These are phyloP conservation scores for Jamesozyma spencerorum DNA, from an alignment of 805 yeast species.

Conservation along the genomic window DNA sequence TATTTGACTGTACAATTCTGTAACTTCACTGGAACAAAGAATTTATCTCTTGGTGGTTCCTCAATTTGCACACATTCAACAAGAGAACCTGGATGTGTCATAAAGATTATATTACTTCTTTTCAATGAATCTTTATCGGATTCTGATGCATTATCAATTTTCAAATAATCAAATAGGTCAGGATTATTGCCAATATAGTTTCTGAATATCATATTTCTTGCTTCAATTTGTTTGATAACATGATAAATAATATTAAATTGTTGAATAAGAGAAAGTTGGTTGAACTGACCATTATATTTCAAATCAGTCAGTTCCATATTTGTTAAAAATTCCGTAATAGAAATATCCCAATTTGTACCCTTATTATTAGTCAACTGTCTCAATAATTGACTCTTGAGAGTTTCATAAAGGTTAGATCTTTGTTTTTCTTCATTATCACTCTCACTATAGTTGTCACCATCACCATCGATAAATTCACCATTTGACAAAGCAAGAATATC, in stretches of 20 bases:
- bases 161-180: conserved; percentile 22
- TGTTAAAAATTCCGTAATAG: conserved; percentile 15
- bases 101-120: conserved; percentile 9
- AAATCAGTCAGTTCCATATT: background rate
- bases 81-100: conserved; percentile 19
- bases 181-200: conserved; percentile 23
- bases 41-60: conserved; percentile 1
- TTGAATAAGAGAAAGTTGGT: conserved; percentile 10
- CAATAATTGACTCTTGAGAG: conserved; percentile 15
- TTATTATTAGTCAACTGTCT: conserved; percentile 21
- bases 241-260: conserved; percentile 23
- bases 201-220: conserved; percentile 21
- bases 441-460: conserved; percentile 6
- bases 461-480: background rate
- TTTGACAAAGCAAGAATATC: conserved; percentile 8
- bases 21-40: conserved; percentile 21
- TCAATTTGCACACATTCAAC: conserved; percentile 10
- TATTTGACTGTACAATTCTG: conserved; percentile 23
- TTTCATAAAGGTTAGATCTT: conserved; percentile 10
- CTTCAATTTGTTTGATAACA: conserved; percentile 25
- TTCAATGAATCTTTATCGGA: conserved; percentile 12
- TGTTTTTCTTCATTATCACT: conserved; percentile 6
- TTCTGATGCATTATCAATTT: conserved; percentile 5
- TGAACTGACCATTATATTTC: background rate
- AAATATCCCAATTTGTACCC: conserved; percentile 20